Evolutionary conservation across 345 rosid genomes (phyloP).

Genomic region (Lumnitzera littorea): DNA sequence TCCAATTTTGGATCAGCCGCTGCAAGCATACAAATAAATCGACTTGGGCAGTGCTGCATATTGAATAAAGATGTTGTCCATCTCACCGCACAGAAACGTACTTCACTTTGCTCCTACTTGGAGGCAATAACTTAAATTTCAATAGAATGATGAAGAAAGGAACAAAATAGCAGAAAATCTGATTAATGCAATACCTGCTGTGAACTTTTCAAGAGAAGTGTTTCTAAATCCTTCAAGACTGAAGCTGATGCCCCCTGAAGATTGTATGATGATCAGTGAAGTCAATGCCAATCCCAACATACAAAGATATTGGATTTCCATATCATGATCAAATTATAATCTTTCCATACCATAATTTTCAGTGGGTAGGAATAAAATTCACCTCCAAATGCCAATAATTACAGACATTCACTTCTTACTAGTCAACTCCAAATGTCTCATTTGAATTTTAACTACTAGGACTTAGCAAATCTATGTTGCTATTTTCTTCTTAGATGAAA

Average conservation of each 20-base stretch:
- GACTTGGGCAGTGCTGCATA: slow-evolving; percentile 86
- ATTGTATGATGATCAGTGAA: slow-evolving; percentile 2
- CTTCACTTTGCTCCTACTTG: slow-evolving; percentile 85
- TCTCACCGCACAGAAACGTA: slow-evolving; percentile 83
- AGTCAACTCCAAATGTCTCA: too few relatives aligned
- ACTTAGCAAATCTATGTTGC: too few relatives aligned
- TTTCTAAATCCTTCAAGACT: slow-evolving; percentile 65
- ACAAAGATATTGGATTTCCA: too few relatives aligned
- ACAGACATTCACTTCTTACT: too few relatives aligned
- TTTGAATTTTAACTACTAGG: too few relatives aligned
- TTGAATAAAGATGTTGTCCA: slow-evolving; percentile 83
- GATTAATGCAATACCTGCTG: slow-evolving; percentile 42
- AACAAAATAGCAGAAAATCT: not conserved
- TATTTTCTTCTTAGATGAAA: too few relatives aligned
- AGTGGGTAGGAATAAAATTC: too few relatives aligned
- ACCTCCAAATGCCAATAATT: too few relatives aligned
- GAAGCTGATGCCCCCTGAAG: slow-evolving; percentile 58
- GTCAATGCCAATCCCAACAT: too few relatives aligned
- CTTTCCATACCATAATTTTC: too few relatives aligned
- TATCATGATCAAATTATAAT: too few relatives aligned
- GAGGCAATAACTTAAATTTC: slow-evolving; percentile 13
- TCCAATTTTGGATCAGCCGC: slow-evolving; percentile 82
- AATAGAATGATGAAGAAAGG: not conserved
- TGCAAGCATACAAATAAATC: slow-evolving; percentile 86
- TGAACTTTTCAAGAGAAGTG: slow-evolving; percentile 60